Conservation (phyloP, 768 basidiomycete genomes). For the Jaapia argillacea region DNA sequence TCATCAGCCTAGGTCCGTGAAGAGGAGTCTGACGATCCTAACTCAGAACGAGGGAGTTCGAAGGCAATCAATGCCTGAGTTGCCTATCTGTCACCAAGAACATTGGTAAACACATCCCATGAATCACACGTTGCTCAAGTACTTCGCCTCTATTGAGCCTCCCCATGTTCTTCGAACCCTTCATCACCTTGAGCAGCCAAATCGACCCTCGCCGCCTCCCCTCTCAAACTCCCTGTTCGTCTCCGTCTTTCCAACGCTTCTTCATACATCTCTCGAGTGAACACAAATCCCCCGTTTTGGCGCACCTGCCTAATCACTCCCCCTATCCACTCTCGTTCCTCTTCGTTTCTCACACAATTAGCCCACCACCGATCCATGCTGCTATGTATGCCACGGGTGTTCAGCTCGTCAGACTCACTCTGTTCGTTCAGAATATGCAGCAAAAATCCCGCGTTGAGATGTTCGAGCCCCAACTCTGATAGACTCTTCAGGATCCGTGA, state of each 20-base stretch:
- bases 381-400: conserved; percentile 31
- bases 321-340: conserved; percentile 46
- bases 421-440: conserved; percentile 64
- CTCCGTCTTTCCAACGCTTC: conserved; percentile 27
- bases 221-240: conserved; percentile 25
- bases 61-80: no score
- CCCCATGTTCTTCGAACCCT: no score
- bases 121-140: no score
- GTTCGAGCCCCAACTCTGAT: conserved; percentile 61
- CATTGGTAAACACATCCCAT: no score
- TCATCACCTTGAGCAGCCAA: no score
- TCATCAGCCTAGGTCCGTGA: no score
- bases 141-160: no score
- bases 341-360: conserved; percentile 56
- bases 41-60: no score
- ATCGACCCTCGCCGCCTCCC: conserved; percentile 5
- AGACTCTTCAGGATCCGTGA: conserved; percentile 70
- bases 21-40: no score
- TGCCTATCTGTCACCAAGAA: no score
- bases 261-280: conserved; percentile 51
- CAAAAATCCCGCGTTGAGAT: conserved; percentile 53
- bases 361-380: conserved; percentile 81
- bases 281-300: conserved; percentile 26
- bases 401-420: conserved; percentile 44
- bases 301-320: conserved; percentile 42